Conservation (phyloP, 768 basidiomycete species). For the Suillus ampliporus region DNA sequence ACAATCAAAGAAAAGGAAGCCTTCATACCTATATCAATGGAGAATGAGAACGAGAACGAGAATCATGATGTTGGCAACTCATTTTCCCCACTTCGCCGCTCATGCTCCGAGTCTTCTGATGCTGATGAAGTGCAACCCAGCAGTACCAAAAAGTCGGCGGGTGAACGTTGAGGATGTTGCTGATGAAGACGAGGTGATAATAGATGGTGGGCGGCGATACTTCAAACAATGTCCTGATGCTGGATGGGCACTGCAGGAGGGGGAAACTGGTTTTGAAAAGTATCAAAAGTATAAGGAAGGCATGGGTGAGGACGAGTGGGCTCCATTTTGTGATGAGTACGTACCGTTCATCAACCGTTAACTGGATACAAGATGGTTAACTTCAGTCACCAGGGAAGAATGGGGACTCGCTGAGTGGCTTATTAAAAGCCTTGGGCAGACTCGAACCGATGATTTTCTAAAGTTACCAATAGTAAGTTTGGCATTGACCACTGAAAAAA, state of each 20-base stretch:
- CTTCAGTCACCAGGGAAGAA: slow-evolving; percentile 25
- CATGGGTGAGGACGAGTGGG: not conserved
- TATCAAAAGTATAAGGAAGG: not conserved
- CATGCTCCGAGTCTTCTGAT: too few species aligned
- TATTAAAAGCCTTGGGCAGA: slow-evolving; percentile 33
- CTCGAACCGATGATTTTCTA: too few species aligned
- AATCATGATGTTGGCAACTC: too few species aligned
- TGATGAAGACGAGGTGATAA: slow-evolving; percentile 8
- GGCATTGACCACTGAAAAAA: too few species aligned
- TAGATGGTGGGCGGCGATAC: too few species aligned
- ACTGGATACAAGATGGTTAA: too few species aligned
- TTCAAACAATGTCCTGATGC: slow-evolving; percentile 1
- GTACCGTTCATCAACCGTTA: too few species aligned
- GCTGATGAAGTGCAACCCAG: not conserved
- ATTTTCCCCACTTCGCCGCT: too few species aligned
- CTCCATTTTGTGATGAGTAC: slow-evolving; percentile 37
- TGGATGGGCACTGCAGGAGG: slow-evolving; percentile 1
- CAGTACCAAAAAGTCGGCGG: not conserved
- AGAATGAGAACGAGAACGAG: too few species aligned
- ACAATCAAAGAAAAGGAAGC: too few species aligned
- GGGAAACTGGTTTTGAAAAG: not conserved
- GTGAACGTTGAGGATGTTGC: not conserved
- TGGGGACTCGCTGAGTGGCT: slow-evolving; percentile 43
- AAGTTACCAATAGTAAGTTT: too few species aligned
- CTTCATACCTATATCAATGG: too few species aligned